Evolutionary conservation across 1,284 basidiomycete species (phyloP).

Genomic region (Ceratobasidium sp.): DNA sequence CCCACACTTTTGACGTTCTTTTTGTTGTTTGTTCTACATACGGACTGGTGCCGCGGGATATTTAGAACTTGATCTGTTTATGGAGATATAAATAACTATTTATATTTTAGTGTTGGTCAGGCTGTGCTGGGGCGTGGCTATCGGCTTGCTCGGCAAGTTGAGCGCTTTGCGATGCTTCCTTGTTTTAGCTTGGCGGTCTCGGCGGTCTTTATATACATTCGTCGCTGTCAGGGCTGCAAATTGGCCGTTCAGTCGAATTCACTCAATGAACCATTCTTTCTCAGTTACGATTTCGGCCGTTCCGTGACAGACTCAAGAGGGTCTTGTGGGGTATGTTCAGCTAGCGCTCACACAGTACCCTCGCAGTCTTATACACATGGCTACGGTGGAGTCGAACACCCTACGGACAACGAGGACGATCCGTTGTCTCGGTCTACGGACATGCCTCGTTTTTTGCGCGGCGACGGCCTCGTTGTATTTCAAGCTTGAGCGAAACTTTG

Average conservation of each 20-base stretch:
- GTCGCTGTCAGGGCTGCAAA: too few relatives aligned
- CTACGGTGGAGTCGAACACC: background rate
- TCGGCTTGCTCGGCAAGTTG: background rate
- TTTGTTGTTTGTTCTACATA: constrained; percentile 7
- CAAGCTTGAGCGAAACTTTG: background rate
- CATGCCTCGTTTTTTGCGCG: background rate
- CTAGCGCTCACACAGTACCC: too few relatives aligned
- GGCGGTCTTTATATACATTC: too few relatives aligned
- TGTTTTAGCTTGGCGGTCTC: too few relatives aligned
- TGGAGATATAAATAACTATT: constrained; percentile 17
- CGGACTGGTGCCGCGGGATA: background rate
- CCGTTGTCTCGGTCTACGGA: too few relatives aligned
- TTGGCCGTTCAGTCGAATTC: too few relatives aligned
- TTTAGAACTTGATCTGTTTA: background rate
- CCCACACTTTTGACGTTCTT: background rate
- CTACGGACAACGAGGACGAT: background rate
- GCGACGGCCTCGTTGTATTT: background rate
- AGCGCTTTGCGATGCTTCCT: too few relatives aligned
- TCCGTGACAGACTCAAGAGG: too few relatives aligned
- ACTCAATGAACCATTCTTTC: too few relatives aligned
- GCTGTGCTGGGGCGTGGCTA: background rate
- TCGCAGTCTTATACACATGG: too few relatives aligned
- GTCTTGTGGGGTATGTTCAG: too few relatives aligned
- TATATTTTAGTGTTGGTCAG: background rate
- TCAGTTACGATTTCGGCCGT: too few relatives aligned